Base-by-base conservation (phyloP, 139 green algal genomes). In the Trebouxia sp. region DNA sequence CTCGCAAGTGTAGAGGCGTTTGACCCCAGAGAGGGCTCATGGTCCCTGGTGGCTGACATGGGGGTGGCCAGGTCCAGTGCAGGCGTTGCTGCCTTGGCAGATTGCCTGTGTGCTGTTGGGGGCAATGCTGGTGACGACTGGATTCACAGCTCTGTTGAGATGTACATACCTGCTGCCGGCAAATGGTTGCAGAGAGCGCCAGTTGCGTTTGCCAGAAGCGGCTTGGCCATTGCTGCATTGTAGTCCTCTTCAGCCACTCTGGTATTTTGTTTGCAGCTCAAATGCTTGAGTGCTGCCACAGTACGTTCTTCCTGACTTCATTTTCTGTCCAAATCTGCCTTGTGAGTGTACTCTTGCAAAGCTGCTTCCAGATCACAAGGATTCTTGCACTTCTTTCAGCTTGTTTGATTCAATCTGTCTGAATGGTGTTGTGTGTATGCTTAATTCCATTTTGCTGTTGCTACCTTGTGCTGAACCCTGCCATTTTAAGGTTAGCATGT, bases 11-110 rank as follows among this genome's bases (percentile, higher is more conserved):
- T 92, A 28, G 91, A 93, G 84, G 91, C 89, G 2, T 78, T 88
- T 11, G 91, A 95, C 83, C 91, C 89, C 0, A 70, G 91, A 1
- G 91, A 93, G 80, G 87, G 91, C 15, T 53, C 66, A 38, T 95
- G 91, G 91, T 43, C 37, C 11, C 9, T 37, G 30, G 76, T 94
- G 56, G 51, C 85, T 5, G 55, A 81, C 43, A 86, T 94, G 83
- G 45, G 56, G 3, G 50, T 80, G 22, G 58, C 91, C 0, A 81
- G 89, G 65, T 89, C 80, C n/a, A 88, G 75, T 53, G 55, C 56
- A 35, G 88, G 85, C 2, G 84, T 82, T 26, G 85, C 89, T 0
- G 77, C 81, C 17, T 76, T 94, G 28, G 74, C 87, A 26, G 89
- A 78, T 75, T 50, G 76, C 41, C 66, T 93, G n/a, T 93, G 84